phyloP scores from a whole-genome alignment of 1,284 basidiomycete species.

The Pyrrhoderma lamaoense region DNA sequence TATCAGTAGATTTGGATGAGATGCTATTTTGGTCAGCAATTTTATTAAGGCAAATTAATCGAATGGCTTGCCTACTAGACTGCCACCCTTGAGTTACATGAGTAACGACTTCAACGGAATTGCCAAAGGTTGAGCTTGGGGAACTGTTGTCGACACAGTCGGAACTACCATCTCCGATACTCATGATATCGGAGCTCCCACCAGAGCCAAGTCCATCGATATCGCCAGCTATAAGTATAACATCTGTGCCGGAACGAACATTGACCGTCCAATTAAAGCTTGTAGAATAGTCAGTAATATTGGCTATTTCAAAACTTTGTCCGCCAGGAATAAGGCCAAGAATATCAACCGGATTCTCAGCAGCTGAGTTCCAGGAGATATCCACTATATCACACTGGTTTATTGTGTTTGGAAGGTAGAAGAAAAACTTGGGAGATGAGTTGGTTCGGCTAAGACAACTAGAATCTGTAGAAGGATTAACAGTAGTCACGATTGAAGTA shows the following conservation, averaged over 20 bases:
- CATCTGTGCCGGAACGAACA: constrained; percentile 11
- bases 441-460: constrained; percentile 14
- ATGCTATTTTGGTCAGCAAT: no score
- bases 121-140: constrained; percentile 14
- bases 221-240: constrained; percentile 18
- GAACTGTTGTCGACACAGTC: constrained; percentile 17
- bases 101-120: constrained; percentile 12
- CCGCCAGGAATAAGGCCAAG: constrained; percentile 18
- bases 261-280: constrained; percentile 11
- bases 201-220: constrained; percentile 16
- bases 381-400: constrained; percentile 16
- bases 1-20: no score
- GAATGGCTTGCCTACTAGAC: no score
- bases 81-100: constrained; percentile 6
- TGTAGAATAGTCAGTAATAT: constrained; percentile 5
- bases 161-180: constrained; percentile 5
- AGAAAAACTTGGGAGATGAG: constrained; percentile 14
- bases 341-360: constrained; percentile 14
- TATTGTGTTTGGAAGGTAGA: constrained; percentile 13
- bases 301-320: constrained; percentile 17
- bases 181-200: constrained; percentile 17
- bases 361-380: constrained; percentile 9
- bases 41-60: no score
- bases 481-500: constrained; percentile 17
- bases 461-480: constrained; percentile 14